Evolutionary conservation across 139 green algal species (phyloP).

Genomic region (Chara braunii): DNA sequence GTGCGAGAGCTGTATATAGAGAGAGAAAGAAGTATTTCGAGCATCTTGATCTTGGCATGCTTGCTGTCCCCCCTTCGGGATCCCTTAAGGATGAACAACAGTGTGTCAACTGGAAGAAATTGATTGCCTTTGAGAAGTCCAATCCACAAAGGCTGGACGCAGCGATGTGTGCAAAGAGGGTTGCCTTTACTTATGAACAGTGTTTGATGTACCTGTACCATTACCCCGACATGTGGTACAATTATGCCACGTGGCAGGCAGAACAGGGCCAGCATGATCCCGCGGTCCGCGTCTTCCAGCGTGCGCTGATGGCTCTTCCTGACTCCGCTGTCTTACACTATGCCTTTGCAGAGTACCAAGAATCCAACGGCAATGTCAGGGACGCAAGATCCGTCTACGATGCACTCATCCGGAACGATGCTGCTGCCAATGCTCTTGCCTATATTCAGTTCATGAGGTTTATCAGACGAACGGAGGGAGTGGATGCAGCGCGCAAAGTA

Average conservation of each 20-base stretch:
- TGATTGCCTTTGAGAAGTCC: slow-evolving; percentile 64
- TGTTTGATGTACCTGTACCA: slow-evolving; percentile 57
- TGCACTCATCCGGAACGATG: slow-evolving; percentile 4
- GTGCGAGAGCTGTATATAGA: slow-evolving; percentile 43
- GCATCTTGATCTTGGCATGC: slow-evolving; percentile 41
- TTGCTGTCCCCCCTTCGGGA: slow-evolving; percentile 48
- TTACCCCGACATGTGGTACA: slow-evolving; percentile 68
- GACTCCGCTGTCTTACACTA: slow-evolving; percentile 62
- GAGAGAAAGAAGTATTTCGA: slow-evolving; percentile 50
- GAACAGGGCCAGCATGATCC: slow-evolving; percentile 14
- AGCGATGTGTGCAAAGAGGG: slow-evolving; percentile 38
- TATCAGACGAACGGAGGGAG: slow-evolving; percentile 49
- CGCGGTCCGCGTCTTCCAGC: slow-evolving; percentile 43
- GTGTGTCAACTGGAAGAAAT: slow-evolving; percentile 54
- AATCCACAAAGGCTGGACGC: slow-evolving; percentile 65
- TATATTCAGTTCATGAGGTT: slow-evolving; percentile 63
- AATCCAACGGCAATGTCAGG: slow-evolving; percentile 46
- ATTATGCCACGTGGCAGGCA: slow-evolving; percentile 54
- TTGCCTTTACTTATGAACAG: slow-evolving; percentile 68
- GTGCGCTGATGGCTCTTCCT: slow-evolving; percentile 40
- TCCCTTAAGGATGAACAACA: slow-evolving; percentile 50
- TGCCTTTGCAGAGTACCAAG: slow-evolving; percentile 65
- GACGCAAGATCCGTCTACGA: slow-evolving; percentile 40
- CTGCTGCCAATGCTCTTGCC: slow-evolving; percentile 21
- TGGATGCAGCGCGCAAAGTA: slow-evolving; percentile 58